Evolutionary conservation across 2,329 filamentous ascomycete species (phyloP).

Genomic region (Sporothrix curviconia): DNA sequence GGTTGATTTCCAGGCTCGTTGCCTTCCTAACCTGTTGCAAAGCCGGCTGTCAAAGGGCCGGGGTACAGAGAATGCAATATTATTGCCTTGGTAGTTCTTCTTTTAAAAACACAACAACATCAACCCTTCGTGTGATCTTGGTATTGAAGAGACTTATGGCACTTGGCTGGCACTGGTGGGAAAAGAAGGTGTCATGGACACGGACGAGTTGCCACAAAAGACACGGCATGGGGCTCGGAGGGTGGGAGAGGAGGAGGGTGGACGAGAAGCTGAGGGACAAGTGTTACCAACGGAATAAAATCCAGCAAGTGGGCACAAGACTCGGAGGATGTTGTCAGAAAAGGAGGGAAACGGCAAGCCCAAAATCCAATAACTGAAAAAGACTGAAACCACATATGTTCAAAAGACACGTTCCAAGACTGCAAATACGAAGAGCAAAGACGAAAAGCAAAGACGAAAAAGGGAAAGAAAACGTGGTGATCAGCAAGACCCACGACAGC

Average conservation of each 20-base stretch:
- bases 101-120: not conserved
- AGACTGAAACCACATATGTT: too few species aligned
- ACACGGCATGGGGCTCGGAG: not conserved
- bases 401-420: not conserved
- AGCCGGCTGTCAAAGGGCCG: not conserved
- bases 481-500: too few species aligned
- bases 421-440: not conserved
- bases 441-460: not conserved
- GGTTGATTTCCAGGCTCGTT: too few species aligned
- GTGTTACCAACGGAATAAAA: conserved; percentile 2
- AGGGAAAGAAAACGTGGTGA: not conserved
- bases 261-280: too few species aligned
- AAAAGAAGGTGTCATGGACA: not conserved
- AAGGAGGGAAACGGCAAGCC: too few species aligned
- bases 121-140: not conserved
- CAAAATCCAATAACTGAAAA: too few species aligned
- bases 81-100: too few species aligned
- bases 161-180: too few species aligned
- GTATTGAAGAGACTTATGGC: too few species aligned
- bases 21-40: not conserved
- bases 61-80: not conserved
- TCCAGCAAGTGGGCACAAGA: not conserved
- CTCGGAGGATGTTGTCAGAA: not conserved
- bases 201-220: conserved; percentile 1
- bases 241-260: not conserved